A percentile compares a stretch with the other conserved stretches of the same genome.
These are phyloP conservation scores for Carpinus fangiana DNA, from an alignment of 306 rosid genomes.

Conservation along the genomic window DNA sequence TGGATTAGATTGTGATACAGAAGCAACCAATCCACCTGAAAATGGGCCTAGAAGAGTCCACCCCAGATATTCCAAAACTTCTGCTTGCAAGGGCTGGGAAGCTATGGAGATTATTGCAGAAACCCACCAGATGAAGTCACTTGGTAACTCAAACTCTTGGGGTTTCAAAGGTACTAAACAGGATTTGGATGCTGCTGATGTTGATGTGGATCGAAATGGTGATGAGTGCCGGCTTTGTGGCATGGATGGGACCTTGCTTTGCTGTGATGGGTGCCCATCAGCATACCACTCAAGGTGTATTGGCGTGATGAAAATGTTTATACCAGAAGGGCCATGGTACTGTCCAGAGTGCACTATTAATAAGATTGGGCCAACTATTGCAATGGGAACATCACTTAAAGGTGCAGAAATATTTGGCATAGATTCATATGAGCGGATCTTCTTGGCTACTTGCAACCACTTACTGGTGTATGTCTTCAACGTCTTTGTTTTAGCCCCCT, in stretches of 20 bases:
- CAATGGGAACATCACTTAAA: conserved; percentile 66
- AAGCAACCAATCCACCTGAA: conserved; percentile 52
- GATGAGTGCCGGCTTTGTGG: conserved; percentile 97
- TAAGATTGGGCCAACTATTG: conserved; percentile 62
- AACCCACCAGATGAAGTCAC: conserved; percentile 37
- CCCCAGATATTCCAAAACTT: conserved; percentile 68
- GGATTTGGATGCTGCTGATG: conserved; percentile 35
- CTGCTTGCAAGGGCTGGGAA: conserved; percentile 64
- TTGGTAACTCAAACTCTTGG: conserved; percentile 33
- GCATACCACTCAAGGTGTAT: conserved; percentile 97
- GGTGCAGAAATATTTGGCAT: conserved; percentile 87
- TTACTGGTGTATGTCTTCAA: conserved; percentile 83
- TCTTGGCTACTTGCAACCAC: conserved; percentile 88
- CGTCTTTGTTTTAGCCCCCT: conserved; percentile 34
- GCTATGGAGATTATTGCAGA: conserved; percentile 43
- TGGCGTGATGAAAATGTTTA: conserved; percentile 74
- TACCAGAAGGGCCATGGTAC: conserved; percentile 96
- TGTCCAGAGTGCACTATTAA: conserved; percentile 89
- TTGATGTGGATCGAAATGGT: conserved; percentile 68
- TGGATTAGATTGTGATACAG: conserved; percentile 67
- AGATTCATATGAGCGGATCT: conserved; percentile 76
- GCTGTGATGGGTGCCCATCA: conserved; percentile 99
- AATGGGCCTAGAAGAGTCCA: conserved; percentile 68
- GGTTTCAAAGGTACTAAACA: conserved; percentile 40
- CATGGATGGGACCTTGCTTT: conserved; percentile 94